These are phyloP conservation scores for Penicillium sp. DNA, from an alignment of 2,329 filamentous ascomycete species.

Conservation along the genomic window DNA sequence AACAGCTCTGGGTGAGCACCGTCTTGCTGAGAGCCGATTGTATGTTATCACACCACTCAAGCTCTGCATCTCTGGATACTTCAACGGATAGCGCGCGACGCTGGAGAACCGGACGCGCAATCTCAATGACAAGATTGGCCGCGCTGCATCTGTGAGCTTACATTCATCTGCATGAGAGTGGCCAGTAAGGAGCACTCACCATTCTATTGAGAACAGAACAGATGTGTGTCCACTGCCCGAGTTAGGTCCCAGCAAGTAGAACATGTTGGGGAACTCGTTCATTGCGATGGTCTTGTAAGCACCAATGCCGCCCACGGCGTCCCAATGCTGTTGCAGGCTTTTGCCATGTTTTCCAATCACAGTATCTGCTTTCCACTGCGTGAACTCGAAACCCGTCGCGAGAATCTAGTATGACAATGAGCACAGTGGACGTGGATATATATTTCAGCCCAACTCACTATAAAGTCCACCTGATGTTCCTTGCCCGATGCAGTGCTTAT, in stretches of 20 bases:
- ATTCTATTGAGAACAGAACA: conserved; percentile 8
- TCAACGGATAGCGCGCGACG: conserved; percentile 1
- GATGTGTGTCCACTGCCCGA: conserved; percentile 9
- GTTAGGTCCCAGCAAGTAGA: conserved; percentile 9
- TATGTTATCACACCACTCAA: conserved; percentile 5
- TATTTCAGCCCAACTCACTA: neutral
- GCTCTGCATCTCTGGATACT: conserved; percentile 2
- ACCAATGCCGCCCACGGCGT: conserved; percentile 4
- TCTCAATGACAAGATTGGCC: conserved; percentile 4
- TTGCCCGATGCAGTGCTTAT: conserved; percentile 2
- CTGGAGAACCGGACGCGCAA: conserved; percentile 3
- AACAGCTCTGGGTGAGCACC: conserved; percentile 3
- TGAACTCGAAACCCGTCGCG: conserved; percentile 5
- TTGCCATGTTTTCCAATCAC: conserved; percentile 2
- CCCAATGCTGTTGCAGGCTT: conserved; percentile 6
- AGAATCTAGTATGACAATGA: conserved; percentile 2
- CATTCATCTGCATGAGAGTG: neutral
- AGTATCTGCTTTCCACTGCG: conserved; percentile 5
- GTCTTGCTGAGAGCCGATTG: conserved; percentile 6
- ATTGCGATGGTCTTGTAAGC: conserved; percentile 7
- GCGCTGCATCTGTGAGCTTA: neutral
- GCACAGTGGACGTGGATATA: neutral
- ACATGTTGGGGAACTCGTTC: conserved; percentile 8
- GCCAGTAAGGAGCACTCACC: conserved; percentile 1
- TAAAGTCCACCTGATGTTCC: conserved; percentile 4